Evolutionary conservation across 2,329 filamentous ascomycete genomes (phyloP), one percentile per base, ranked within the genome.

Genomic region (Harringtonia lauricola): DNA sequence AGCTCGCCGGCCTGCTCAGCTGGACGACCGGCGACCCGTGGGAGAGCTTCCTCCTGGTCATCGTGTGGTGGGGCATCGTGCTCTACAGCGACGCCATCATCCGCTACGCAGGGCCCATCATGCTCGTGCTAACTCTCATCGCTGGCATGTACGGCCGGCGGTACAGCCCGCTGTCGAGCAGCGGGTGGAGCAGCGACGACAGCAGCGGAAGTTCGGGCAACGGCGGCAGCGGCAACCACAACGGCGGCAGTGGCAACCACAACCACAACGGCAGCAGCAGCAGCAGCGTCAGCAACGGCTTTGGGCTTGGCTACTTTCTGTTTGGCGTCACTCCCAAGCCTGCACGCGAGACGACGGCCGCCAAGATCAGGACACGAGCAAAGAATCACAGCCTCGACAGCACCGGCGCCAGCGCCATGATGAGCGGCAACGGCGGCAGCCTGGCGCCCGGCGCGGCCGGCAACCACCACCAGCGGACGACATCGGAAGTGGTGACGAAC

Each of bases 1-100:
- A 83, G 57, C 64, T 94, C 15, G 83, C 76, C 3, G 92, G 90
- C 0, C 67, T 98, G 48, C 58, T 98, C 50, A 95, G 86, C 65
- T 98, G 92, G 92, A 95, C 87, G 9, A 89, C 84, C 1, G 84
- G 78, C 33, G 92, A 98, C 59, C 81, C 89, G 0, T 98, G 90
- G 90, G 88, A 96, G 69, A 95, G 89, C 69, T 98, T 96, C 58
- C 69, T 98, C 48, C 62, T 98, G 28, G 73, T 98, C 3, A 81
- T 81, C 17, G 72, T 67, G 28, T 98, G 95, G 59, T 98, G 92
- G 92, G 83, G 80, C 4, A 64, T 81, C 12, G 82, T 86, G 14
- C 71, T 95, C 18, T 96, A 96, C 59, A 89, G 88, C 39, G 88
- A 94, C 66, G 68, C 76, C 18, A 70, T 94, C n/a, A 70, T 95